Evolutionary conservation across 345 rosid species (phyloP).

Genomic region (Zanthoxylum bungeanum): DNA sequence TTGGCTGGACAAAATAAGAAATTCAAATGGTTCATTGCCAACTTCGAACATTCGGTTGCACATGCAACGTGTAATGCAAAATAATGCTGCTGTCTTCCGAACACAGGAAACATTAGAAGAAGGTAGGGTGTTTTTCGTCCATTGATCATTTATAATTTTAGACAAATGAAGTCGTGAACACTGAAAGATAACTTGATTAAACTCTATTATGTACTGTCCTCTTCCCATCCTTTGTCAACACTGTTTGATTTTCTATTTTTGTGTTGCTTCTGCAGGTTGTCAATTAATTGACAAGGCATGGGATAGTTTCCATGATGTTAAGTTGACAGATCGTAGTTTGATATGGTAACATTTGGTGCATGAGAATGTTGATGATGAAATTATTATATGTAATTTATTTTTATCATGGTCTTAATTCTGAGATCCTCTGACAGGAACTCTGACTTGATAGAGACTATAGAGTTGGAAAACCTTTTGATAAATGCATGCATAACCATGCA

Average conservation of each 20-base stretch:
- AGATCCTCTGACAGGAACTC: slow-evolving; percentile 65
- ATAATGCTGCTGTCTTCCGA: slow-evolving; percentile 96
- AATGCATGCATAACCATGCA: slow-evolving; percentile 97
- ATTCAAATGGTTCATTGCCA: slow-evolving; percentile 80
- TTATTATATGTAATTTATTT: slow-evolving; percentile 4
- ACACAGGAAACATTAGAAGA: slow-evolving; percentile 98
- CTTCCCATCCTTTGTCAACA: neutral
- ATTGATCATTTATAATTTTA: neutral
- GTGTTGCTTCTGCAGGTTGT: slow-evolving; percentile 56
- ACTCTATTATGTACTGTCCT: neutral
- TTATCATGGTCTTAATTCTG: slow-evolving; percentile 11
- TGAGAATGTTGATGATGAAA: slow-evolving; percentile 7
- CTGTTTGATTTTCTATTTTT: neutral
- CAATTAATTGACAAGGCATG: slow-evolving; percentile 79
- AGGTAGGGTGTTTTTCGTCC: slow-evolving; percentile 39
- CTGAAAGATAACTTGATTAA: neutral
- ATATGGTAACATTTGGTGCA: slow-evolving; percentile 60
- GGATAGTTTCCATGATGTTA: slow-evolving; percentile 86
- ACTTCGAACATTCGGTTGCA: slow-evolving; percentile 85
- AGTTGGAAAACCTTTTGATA: slow-evolving; percentile 93
- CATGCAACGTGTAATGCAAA: slow-evolving; percentile 98
- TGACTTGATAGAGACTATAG: slow-evolving; percentile 89
- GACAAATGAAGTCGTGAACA: too few relatives aligned
- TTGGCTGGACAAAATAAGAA: slow-evolving; percentile 87
- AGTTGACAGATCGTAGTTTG: slow-evolving; percentile 76